Evolutionary conservation across 495 filamentous ascomycete genomes (phyloP).

Genomic region (Neurospora sp.): DNA sequence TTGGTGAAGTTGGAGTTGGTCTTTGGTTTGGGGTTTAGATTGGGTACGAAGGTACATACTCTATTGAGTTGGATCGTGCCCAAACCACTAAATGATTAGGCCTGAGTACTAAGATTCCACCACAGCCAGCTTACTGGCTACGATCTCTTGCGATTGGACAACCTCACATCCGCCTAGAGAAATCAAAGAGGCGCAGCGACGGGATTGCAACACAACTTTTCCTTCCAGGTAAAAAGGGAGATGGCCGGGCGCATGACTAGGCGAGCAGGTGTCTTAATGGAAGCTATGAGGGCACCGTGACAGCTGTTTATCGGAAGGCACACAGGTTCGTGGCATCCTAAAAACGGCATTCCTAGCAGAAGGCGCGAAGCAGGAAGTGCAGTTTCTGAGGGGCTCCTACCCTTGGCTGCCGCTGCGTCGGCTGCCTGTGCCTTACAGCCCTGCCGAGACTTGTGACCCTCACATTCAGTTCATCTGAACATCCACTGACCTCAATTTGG

Average conservation of each 20-base stretch:
- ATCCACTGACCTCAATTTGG: neutral
- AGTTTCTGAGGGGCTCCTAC: neutral
- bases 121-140: neutral
- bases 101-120: neutral
- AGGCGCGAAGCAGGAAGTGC: neutral
- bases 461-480: neutral
- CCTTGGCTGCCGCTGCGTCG: neutral
- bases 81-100: neutral
- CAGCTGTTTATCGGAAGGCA: neutral
- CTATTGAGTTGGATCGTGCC: neutral
- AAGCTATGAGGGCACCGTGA: neutral
- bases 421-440: neutral
- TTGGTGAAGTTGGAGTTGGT: neutral
- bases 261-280: neutral
- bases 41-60: neutral
- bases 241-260: neutral
- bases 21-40: neutral
- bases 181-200: neutral
- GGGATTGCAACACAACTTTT: neutral
- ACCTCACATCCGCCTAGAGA: neutral
- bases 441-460: neutral
- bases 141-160: neutral
- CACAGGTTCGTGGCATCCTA: neutral
- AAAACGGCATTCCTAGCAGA: neutral
- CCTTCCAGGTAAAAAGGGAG: neutral